phyloP scores from a whole-genome alignment of 2,329 filamentous ascomycete species.

The Plenodomus biglobosus region DNA sequence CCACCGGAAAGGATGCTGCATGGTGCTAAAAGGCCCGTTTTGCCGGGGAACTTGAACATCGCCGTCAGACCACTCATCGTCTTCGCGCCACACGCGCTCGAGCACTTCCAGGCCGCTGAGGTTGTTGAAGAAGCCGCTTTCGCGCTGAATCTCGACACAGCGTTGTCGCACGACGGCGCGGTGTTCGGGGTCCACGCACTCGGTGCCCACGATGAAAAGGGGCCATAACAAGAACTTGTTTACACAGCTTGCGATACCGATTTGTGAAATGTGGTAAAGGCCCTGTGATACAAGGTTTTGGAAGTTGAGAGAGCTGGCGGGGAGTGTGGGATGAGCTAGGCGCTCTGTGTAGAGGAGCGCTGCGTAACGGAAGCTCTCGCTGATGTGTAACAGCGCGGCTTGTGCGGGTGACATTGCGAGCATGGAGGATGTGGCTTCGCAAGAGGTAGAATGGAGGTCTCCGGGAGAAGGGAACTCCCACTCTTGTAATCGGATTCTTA shows the following conservation, averaged over 20 bases:
- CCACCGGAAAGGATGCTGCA: slow-evolving; percentile 50
- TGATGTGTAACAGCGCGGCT: slow-evolving; percentile 76
- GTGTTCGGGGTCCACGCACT: slow-evolving; percentile 80
- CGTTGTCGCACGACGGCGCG: slow-evolving; percentile 76
- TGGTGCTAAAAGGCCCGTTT: slow-evolving; percentile 26
- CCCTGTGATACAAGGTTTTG: slow-evolving; percentile 81
- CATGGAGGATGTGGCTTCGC: slow-evolving; percentile 27
- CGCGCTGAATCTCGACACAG: slow-evolving; percentile 81
- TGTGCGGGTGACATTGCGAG: slow-evolving; percentile 55
- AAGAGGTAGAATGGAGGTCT: slow-evolving; percentile 28
- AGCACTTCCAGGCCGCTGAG: slow-evolving; percentile 80
- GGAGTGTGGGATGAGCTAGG: slow-evolving; percentile 72
- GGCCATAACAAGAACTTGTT: slow-evolving; percentile 95
- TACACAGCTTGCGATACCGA: slow-evolving; percentile 69
- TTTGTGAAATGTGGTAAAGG: slow-evolving; percentile 77
- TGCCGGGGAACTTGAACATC: slow-evolving; percentile 21
- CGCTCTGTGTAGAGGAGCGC: slow-evolving; percentile 89
- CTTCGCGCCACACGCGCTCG: slow-evolving; percentile 76
- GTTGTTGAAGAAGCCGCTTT: slow-evolving; percentile 93
- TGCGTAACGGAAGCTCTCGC: slow-evolving; percentile 86
- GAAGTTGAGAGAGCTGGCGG: slow-evolving; percentile 74
- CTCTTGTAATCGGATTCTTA: slow-evolving; percentile 72
- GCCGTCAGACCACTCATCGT: slow-evolving; percentile 42
- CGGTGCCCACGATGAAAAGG: slow-evolving; percentile 84
- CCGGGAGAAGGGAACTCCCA: slow-evolving; percentile 66